Evolutionary conservation across 345 rosid species (phyloP).

Genomic region (Syzygium oleosum): DNA sequence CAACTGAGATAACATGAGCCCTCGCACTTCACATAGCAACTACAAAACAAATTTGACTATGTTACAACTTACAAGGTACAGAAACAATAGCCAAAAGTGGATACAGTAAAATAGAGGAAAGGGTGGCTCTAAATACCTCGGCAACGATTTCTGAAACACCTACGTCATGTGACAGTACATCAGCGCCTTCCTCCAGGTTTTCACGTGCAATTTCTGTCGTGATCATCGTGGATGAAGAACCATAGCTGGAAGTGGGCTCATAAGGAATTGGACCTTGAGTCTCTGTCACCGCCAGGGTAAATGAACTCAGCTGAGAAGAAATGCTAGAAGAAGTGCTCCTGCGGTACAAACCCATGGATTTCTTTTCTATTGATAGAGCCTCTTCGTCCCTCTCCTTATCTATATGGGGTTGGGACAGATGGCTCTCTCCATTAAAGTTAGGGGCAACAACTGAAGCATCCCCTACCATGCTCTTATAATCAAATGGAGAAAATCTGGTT

Average conservation of each 20-base stretch:
- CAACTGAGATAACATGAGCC: slow-evolving; percentile 26
- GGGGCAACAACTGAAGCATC: not conserved
- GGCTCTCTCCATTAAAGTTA: not conserved
- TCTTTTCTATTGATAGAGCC: not conserved
- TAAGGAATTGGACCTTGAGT: not conserved
- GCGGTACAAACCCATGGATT: not conserved
- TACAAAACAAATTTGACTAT: not conserved
- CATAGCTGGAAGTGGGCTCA: not conserved
- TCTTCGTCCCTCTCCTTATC: not conserved
- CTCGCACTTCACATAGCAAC: slow-evolving; percentile 28
- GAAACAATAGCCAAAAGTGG: not conserved
- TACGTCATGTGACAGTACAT: not conserved
- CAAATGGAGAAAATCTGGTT: not conserved
- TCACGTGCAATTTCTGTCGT: not conserved
- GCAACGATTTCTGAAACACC: slow-evolving; percentile 8
- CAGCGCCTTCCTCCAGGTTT: slow-evolving; percentile 7
- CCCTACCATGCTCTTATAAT: not conserved
- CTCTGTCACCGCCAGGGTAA: not conserved
- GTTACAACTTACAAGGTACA: not conserved
- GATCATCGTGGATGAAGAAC: not conserved
- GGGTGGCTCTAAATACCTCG: slow-evolving; percentile 16
- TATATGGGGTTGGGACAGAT: not conserved
- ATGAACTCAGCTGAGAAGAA: not conserved
- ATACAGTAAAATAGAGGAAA: not conserved
- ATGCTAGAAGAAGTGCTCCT: not conserved